These are phyloP conservation scores for Colletotrichum euphorbiae DNA, from an alignment of 2,329 filamentous ascomycete species.

Conservation along the genomic window DNA sequence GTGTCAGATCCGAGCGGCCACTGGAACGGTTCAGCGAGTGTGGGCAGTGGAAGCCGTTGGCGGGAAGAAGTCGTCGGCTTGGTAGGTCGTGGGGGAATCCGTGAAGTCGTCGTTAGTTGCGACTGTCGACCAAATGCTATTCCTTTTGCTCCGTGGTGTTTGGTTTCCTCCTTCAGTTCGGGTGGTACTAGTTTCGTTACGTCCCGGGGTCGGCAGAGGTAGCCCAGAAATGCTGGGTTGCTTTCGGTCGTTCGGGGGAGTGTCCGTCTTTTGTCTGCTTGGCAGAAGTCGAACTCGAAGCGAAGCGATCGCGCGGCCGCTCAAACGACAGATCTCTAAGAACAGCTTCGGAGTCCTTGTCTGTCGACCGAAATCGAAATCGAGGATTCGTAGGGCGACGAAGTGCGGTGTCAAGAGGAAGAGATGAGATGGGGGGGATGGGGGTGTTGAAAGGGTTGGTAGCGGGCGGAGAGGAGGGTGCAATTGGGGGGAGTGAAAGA, in stretches of 20 bases:
- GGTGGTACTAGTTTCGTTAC: slow-evolving; percentile 18
- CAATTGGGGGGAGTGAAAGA: slow-evolving; percentile 24
- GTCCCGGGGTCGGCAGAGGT: slow-evolving; percentile 25
- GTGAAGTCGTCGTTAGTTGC: slow-evolving; percentile 27
- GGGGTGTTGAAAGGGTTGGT: slow-evolving; percentile 40
- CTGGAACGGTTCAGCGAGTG: slow-evolving; percentile 9
- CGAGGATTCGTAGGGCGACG: slow-evolving; percentile 26
- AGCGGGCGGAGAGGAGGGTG: slow-evolving; percentile 40
- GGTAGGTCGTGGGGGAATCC: slow-evolving; percentile 15
- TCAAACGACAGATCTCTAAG: slow-evolving; percentile 3
- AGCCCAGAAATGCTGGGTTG: slow-evolving; percentile 10
- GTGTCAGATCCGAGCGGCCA: slow-evolving; percentile 18
- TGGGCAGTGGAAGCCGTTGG: neutral
- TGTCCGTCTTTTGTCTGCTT: neutral
- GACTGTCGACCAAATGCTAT: slow-evolving; percentile 7
- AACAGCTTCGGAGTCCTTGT: slow-evolving; percentile 17
- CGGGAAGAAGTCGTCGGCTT: slow-evolving; percentile 31
- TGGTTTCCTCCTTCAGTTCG: slow-evolving; percentile 9
- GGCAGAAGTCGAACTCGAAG: slow-evolving; percentile 1
- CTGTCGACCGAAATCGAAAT: slow-evolving; percentile 36
- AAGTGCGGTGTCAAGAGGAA: slow-evolving; percentile 35
- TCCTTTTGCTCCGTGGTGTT: neutral
- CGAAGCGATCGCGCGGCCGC: slow-evolving; percentile 23
- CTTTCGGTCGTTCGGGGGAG: slow-evolving; percentile 15
- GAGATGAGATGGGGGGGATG: slow-evolving; percentile 39